Percentiles rank a stretch among this genome's conserved stretches.
Conservation (phyloP, 2,329 filamentous ascomycete species). For the Zasmidium cellare region DNA sequence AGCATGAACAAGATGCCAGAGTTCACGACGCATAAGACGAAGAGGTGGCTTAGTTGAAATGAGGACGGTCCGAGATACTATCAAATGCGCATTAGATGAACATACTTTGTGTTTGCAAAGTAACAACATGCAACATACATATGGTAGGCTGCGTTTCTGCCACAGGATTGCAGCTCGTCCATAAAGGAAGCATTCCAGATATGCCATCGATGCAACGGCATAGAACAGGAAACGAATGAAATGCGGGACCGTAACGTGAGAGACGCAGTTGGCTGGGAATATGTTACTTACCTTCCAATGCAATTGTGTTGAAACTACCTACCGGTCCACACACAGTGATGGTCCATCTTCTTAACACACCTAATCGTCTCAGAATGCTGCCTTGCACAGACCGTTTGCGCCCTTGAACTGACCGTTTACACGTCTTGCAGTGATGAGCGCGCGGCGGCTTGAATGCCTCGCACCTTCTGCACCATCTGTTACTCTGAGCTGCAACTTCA, state of each 20-base stretch:
- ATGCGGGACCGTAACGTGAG: constrained; percentile 77
- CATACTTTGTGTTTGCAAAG: too few species aligned
- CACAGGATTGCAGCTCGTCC: constrained; percentile 62
- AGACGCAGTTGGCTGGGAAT: constrained; percentile 67
- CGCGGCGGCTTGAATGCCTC: constrained; percentile 71
- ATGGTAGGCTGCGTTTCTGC: constrained; percentile 64
- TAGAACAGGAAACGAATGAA: constrained; percentile 77
- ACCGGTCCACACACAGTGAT: constrained; percentile 78
- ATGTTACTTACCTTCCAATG: constrained; percentile 31
- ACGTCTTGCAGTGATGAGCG: constrained; percentile 79
- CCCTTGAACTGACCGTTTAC: constrained; percentile 54
- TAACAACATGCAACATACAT: constrained; percentile 50
- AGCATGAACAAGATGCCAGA: constrained; percentile 63
- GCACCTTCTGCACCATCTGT: constrained; percentile 75
- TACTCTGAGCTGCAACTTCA: constrained; percentile 30
- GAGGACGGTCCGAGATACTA: constrained; percentile 70
- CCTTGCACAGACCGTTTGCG: background rate
- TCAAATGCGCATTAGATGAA: background rate
- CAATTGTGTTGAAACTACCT: constrained; percentile 22
- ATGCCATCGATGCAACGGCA: constrained; percentile 62
- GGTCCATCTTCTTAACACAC: constrained; percentile 37
- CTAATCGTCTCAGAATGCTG: constrained; percentile 11
- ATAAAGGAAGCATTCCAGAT: constrained; percentile 63
- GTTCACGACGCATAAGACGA: constrained; percentile 60
- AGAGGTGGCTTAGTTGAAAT: constrained; percentile 60